Percentiles rank a stretch among this genome's conserved stretches.
Evolutionary conservation across 164 flowering plant species (phyloP).

Genomic region (Aristolochia californica): DNA sequence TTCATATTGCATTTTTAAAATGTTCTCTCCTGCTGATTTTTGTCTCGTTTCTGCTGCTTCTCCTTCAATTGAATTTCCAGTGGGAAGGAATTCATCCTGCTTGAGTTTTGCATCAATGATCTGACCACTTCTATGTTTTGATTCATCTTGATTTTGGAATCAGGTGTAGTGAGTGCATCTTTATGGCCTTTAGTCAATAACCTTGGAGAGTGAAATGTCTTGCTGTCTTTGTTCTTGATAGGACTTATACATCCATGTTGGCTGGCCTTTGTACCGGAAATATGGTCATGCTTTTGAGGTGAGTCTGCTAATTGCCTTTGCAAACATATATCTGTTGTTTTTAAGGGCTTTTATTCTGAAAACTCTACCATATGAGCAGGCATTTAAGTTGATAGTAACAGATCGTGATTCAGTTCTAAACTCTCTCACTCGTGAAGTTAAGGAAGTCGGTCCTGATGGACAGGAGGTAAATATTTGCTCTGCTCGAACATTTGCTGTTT

Average conservation of each 20-base stretch:
- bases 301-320: neutral
- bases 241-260: slow-evolving; percentile 81
- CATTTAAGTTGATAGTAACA: slow-evolving; percentile 68
- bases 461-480: slow-evolving; percentile 50
- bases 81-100: too few species aligned
- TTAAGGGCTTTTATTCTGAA: neutral
- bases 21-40: too few species aligned
- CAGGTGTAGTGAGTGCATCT: too few species aligned
- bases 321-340: neutral
- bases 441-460: slow-evolving; percentile 88
- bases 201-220: neutral
- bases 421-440: slow-evolving; percentile 74
- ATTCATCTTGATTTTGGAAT: too few species aligned
- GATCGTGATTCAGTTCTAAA: slow-evolving; percentile 80
- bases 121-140: too few species aligned
- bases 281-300: slow-evolving; percentile 99
- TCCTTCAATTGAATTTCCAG: too few species aligned
- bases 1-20: too few species aligned
- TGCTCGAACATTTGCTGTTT: neutral
- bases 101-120: too few species aligned
- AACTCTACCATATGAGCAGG: slow-evolving; percentile 31
- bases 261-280: slow-evolving; percentile 92
- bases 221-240: slow-evolving; percentile 17
- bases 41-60: too few species aligned
- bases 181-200: neutral